These are phyloP conservation scores for Curvularia sp. DNA, from an alignment of 2,329 filamentous ascomycete genomes.

Conservation along the genomic window DNA sequence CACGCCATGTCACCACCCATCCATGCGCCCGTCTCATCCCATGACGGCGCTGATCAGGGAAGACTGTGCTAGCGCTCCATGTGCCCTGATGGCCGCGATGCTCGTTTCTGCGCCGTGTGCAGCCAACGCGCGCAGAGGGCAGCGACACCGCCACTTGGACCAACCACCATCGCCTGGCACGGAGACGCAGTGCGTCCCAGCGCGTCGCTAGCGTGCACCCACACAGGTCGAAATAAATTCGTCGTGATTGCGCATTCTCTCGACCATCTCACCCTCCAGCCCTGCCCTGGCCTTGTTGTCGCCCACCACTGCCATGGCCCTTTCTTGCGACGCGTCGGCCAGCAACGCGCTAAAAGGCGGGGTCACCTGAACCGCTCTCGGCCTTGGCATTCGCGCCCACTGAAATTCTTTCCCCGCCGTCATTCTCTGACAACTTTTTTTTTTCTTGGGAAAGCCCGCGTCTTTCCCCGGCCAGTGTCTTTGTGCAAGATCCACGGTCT, in stretches of 20 bases:
- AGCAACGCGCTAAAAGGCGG: conserved; percentile 26
- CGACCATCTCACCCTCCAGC: not conserved
- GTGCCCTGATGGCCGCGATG: not conserved
- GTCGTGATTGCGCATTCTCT: not conserved
- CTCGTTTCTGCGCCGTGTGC: not conserved
- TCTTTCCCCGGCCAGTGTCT: conserved; percentile 65
- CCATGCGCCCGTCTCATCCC: no score
- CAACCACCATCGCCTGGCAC: conserved; percentile 7
- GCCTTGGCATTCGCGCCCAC: conserved; percentile 25
- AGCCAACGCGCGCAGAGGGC: not conserved
- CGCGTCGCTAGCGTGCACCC: conserved; percentile 11
- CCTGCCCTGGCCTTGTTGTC: not conserved
- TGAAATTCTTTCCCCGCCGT: conserved; percentile 35
- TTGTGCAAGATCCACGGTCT: conserved; percentile 42
- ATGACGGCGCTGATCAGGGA: no score
- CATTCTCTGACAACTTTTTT: conserved; percentile 31
- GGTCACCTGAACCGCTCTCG: conserved; percentile 20
- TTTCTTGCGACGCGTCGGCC: conserved; percentile 13
- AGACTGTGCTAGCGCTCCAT: not conserved
- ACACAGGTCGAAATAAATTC: conserved; percentile 4
- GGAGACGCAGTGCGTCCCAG: conserved; percentile 6
- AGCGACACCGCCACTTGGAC: conserved; percentile 12
- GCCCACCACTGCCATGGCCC: not conserved
- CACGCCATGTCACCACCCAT: not conserved
- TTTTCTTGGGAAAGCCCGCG: conserved; percentile 56